Conservation (phyloP, 2,329 filamentous ascomycete species). For the Cryphonectria parasitica region DNA sequence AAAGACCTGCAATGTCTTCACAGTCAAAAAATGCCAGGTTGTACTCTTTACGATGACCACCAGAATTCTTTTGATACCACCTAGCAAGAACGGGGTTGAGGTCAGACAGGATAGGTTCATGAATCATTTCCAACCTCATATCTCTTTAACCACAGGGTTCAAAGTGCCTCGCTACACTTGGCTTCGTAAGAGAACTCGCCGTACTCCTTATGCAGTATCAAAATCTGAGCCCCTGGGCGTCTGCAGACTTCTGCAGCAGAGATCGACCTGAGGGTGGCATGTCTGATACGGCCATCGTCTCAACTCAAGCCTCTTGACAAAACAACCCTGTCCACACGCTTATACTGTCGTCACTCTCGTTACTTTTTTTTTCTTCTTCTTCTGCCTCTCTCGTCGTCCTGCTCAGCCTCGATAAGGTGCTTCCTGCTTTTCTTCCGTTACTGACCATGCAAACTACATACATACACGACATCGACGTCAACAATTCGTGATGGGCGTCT, state of each 20-base stretch:
- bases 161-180: background rate
- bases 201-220: background rate
- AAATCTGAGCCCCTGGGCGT: background rate
- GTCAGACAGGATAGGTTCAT: background rate
- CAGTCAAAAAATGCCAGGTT: background rate
- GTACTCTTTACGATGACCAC: background rate
- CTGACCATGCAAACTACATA: background rate
- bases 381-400: background rate
- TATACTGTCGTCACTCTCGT: background rate
- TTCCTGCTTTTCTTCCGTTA: background rate
- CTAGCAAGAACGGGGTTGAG: background rate
- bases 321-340: constrained; percentile 17
- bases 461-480: background rate
- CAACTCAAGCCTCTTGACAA: constrained; percentile 13
- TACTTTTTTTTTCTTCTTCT: background rate
- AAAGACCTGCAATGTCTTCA: background rate
- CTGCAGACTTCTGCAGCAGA: background rate
- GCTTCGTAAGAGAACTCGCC: background rate
- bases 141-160: background rate
- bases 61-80: background rate
- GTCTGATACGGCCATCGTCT: constrained; percentile 27
- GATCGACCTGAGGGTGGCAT: constrained; percentile 1
- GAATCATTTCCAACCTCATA: background rate
- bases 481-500: constrained; percentile 22
- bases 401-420: too few relatives aligned